Base-by-base conservation (phyloP, 2,329 filamentous ascomycete genomes). In the Beauveria scarabaeidicola region DNA sequence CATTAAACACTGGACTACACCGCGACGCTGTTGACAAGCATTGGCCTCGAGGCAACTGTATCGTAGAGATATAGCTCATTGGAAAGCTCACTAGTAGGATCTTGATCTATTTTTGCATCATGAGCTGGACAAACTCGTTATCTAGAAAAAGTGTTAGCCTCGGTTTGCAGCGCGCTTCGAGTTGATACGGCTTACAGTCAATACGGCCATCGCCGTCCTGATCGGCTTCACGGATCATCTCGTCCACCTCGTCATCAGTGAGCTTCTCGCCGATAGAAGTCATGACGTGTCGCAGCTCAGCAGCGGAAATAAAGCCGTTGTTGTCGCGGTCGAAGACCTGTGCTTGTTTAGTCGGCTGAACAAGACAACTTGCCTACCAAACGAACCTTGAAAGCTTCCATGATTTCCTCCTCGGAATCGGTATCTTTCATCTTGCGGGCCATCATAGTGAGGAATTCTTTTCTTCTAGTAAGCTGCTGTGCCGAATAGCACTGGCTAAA, bases 361-460 rank as follows among this genome's bases (percentile, higher is more conserved):
- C 19, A 17, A 13, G 19, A 36, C 19, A 19, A 3, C 10, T 13
- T 5, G 23, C 11, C 3, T 17, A 27, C 9, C 21, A n/a, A n/a
- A 62, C 64, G 17, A 58, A 90, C 88, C 82, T 92, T 92, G 84
- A 93, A 93, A 15, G 89, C 89, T 75, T 93, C 90, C 69, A 90
- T 85, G 68, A 94, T 94, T 74, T 94, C 90, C 77, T 94, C 90
- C 77, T 94, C 90, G 52, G 89, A 93, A 72, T 94, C 90, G 67
- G 90, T 94, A 70, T 93, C 90, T 81, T 93, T 93, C 90, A 94
- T 94, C 80, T 94, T 94, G 71, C 90, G 85, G 62, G 90, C 90
- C 90, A 94, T 94, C 90, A 94, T 94, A 64, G 90, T 94, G 63
- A 94, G 80, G 77, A 94, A 94, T 73, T 94, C 90, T 93, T 25